A percentile compares a stretch with the other conserved stretches of the same genome.
Conservation (phyloP, 2,329 filamentous ascomycete species). For the Lachnellula hyalina region DNA sequence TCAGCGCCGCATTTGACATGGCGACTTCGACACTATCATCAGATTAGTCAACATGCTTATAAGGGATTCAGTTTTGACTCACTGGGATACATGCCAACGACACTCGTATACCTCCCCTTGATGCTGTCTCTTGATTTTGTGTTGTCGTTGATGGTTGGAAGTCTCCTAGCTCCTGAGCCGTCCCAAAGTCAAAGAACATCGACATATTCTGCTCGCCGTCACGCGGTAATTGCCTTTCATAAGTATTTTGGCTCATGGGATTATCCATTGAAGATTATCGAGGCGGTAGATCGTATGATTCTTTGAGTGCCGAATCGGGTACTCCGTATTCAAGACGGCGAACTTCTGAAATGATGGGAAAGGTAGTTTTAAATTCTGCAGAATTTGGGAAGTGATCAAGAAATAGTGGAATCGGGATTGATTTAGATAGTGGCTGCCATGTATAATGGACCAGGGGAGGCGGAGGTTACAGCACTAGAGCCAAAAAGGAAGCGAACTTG, state of each 20-base stretch:
- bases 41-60: constrained; percentile 36
- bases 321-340: background rate
- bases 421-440: background rate
- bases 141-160: constrained; percentile 1
- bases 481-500: background rate
- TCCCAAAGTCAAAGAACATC: constrained; percentile 22
- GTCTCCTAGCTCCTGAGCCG: constrained; percentile 1
- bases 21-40: constrained; percentile 30
- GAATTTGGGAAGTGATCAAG: background rate
- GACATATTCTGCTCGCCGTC: constrained; percentile 10
- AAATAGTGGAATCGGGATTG: background rate
- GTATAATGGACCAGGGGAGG: background rate
- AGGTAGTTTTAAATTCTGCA: background rate
- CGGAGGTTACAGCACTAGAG: background rate
- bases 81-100: constrained; percentile 42
- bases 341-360: background rate
- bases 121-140: constrained; percentile 5
- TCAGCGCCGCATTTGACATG: constrained; percentile 44
- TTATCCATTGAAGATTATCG: background rate
- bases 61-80: constrained; percentile 33
- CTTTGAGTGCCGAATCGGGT: background rate
- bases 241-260: background rate
- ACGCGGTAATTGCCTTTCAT: background rate
- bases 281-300: background rate
- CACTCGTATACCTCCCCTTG: constrained; percentile 34